phyloP scores from a whole-genome alignment of 1,284 basidiomycete genomes.

The Laetiporus sulphureus region DNA sequence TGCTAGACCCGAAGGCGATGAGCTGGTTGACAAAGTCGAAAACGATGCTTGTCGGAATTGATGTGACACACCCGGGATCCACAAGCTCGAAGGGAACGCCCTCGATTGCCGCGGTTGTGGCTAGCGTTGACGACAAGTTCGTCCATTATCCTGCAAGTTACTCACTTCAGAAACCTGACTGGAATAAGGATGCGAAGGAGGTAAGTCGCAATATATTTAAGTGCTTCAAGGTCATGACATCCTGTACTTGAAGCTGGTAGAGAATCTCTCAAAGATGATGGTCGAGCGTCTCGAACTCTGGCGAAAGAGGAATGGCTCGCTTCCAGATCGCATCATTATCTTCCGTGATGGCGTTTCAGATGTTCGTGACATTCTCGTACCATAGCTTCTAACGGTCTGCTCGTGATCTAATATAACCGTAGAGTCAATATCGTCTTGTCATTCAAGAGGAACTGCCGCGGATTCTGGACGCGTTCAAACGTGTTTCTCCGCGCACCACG shows the following conservation, averaged over 20 bases:
- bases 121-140: conserved; percentile 57
- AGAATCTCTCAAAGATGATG: conserved; percentile 60
- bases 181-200: conserved; percentile 40
- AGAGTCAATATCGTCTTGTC: conserved; percentile 66
- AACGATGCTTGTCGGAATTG: conserved; percentile 78
- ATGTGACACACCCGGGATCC: conserved; percentile 69
- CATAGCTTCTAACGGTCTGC: neutral
- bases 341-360: conserved; percentile 76
- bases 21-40: conserved; percentile 54
- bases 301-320: conserved; percentile 39
- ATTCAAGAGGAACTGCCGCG: conserved; percentile 51
- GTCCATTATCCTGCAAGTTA: conserved; percentile 68
- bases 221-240: too few relatives aligned
- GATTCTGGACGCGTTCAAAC: conserved; percentile 50
- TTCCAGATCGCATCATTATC: conserved; percentile 61
- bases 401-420: conserved; percentile 6
- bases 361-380: too few relatives aligned
- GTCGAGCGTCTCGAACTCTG: conserved; percentile 41
- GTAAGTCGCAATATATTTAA: conserved; percentile 27
- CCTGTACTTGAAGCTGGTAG: conserved; percentile 34
- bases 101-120: conserved; percentile 74
- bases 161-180: conserved; percentile 48
- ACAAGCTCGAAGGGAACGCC: conserved; percentile 55
- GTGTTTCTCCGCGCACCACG: conserved; percentile 34
- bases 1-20: conserved; percentile 48